phyloP scores from a whole-genome alignment of 257 asterid genomes.

The Handroanthus guayacan region DNA sequence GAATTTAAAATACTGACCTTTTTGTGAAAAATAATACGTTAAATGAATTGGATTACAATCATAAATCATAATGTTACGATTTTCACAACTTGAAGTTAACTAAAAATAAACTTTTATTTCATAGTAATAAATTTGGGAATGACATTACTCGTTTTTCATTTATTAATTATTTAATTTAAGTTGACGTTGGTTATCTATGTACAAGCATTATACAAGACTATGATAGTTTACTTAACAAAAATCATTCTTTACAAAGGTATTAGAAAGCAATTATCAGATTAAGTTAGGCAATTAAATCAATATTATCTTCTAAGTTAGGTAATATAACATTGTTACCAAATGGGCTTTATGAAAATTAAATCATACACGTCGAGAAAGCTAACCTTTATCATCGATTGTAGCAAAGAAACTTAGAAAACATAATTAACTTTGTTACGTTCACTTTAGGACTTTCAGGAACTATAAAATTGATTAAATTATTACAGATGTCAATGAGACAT shows the following conservation, averaged over 20 bases:
- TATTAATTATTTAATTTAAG: too few species aligned
- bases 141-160: too few species aligned
- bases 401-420: slow-evolving; percentile 13
- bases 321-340: background rate
- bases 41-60: too few species aligned
- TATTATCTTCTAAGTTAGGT: background rate
- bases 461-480: background rate
- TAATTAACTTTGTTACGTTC: background rate
- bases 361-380: background rate
- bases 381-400: slow-evolving; percentile 9
- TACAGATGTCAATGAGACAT: background rate
- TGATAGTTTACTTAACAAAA: background rate
- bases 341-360: background rate
- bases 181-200: too few species aligned
- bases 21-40: too few species aligned
- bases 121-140: too few species aligned
- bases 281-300: background rate
- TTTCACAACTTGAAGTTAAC: too few species aligned
- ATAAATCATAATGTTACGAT: too few species aligned
- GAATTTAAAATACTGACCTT: too few species aligned
- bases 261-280: background rate
- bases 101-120: too few species aligned
- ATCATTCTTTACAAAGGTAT: background rate
- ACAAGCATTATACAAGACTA: background rate
- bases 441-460: slow-evolving; percentile 10